Base-by-base conservation (phyloP, 208 protist genomes). In the Kentomonas sorsogonicus region DNA sequence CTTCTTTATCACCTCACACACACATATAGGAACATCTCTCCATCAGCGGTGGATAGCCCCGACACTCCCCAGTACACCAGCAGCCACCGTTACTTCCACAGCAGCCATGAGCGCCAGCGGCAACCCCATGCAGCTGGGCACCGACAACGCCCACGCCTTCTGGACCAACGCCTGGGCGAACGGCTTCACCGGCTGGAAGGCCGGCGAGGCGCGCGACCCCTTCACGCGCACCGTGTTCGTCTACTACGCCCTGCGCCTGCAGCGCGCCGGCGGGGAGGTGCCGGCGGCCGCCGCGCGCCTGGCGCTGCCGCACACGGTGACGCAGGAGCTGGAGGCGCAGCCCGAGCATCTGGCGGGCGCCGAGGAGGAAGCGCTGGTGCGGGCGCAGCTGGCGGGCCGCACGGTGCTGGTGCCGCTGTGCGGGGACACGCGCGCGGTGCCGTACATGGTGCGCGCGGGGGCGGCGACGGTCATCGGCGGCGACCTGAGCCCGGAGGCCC, bases 331-430 rank as follows among this genome's bases (percentile, higher is more conserved):
- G n/a, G n/a, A n/a, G 43, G 23, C 56, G 71, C n/a, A n/a, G n/a
- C 11, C 2, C 22, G 34, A 18, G 46, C 59, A 65, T 27, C 44
- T 76, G 0, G 58, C 25, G 13, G 38, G 20, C 22, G 57, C 53
- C 27, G 54, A 53, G 41, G 63, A 72, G 63, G 61, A 80, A 38
- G 40, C 23, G n/a, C 51, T 66, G n/a, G 77, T 88, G 43, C 22
- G 41, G 27, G 26, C 5, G 1, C 78, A 74, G 48, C 38, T 88
- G 9, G 25, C 25, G 18, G 67, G 65, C 5, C 81, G 82, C 56
- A 63, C 57, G 0, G 70, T 82, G 18, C 62, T 77, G 9, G 77
- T 89, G 13, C 76, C 77, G 5, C 66, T 89, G 20, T 84, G 81
- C 47, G 76, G 81, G 0, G 81, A 82, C 46, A 77, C 81, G 0